Conservation (phyloP, 306 rosid genomes). For the Vigna nakashimae region DNA sequence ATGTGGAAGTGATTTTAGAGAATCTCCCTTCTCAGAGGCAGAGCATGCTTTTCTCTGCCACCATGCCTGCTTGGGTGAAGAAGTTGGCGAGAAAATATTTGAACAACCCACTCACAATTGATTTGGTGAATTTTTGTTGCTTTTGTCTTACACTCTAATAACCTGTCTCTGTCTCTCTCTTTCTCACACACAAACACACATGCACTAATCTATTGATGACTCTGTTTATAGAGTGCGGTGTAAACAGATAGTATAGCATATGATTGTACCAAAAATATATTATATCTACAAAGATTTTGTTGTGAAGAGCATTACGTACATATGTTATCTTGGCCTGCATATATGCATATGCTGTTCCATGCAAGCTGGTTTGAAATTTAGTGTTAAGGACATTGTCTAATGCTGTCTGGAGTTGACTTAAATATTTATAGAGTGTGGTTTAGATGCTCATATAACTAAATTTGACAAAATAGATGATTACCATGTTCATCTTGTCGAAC, state of each 20-base stretch:
- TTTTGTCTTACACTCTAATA: not conserved
- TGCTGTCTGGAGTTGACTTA: conserved; percentile 4
- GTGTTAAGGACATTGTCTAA: not conserved
- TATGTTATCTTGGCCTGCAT: not conserved
- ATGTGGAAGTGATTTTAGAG: conserved; percentile 84
- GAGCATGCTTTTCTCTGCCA: conserved; percentile 98
- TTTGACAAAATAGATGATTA: not conserved
- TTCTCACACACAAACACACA: too few species aligned
- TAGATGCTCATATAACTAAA: not conserved
- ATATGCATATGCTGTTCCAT: not conserved
- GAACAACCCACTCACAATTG: conserved; percentile 90
- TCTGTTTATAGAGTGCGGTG: conserved; percentile 2
- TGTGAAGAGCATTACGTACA: not conserved
- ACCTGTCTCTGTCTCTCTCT: not conserved
- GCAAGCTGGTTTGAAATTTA: not conserved
- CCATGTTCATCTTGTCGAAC: not conserved
- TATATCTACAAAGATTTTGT: not conserved
- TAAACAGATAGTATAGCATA: not conserved
- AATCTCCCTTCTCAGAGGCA: conserved; percentile 81
- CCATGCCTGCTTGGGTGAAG: conserved; percentile 96
- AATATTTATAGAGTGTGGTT: not conserved
- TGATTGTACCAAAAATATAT: not conserved
- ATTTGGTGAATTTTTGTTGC: conserved; percentile 70
- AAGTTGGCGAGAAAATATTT: conserved; percentile 84
- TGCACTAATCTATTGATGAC: not conserved